Conservation (phyloP, 139 green algal genomes). For the Micractinium conductrix region DNA sequence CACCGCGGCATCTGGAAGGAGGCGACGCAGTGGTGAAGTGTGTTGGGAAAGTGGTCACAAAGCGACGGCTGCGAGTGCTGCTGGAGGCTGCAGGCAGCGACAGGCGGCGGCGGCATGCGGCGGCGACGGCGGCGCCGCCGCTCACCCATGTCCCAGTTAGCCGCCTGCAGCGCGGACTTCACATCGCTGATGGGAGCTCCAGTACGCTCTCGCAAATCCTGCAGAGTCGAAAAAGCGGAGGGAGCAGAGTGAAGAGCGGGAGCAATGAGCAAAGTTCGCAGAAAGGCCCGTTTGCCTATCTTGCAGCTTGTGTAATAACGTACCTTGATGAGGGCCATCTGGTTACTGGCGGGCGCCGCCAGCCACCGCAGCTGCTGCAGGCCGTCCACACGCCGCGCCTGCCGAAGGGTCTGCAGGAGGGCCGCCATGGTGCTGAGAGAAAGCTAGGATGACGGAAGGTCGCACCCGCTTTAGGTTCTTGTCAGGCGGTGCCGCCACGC, state of each 20-base stretch:
- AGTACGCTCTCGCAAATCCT: conserved; percentile 73
- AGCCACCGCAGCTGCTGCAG: conserved; percentile 21
- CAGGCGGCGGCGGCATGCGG: not conserved
- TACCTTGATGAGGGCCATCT: conserved; percentile 78
- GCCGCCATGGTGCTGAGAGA: no score
- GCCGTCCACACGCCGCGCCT: not conserved
- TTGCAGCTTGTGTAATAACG: no score
- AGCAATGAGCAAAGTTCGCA: no score
- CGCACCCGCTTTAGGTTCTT: no score
- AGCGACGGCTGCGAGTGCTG: not conserved
- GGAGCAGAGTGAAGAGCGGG: no score
- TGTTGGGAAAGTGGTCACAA: not conserved
- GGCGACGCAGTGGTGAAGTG: not conserved
- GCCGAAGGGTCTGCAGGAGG: not conserved
- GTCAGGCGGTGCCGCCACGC: no score
- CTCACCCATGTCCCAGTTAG: conserved; percentile 71
- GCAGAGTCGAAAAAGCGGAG: no score
- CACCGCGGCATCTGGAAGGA: conserved; percentile 50
- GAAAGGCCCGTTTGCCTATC: no score
- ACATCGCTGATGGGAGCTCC: conserved; percentile 88
- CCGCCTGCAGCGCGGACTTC: conserved; percentile 70
- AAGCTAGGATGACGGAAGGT: no score
- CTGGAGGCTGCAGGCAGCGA: not conserved
- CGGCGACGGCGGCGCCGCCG: not conserved
- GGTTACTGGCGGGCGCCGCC: conserved; percentile 38